Evolutionary conservation across 768 basidiomycete species (phyloP), one percentile per base, ranked within the genome.

Genomic region (Calocybe indica): DNA sequence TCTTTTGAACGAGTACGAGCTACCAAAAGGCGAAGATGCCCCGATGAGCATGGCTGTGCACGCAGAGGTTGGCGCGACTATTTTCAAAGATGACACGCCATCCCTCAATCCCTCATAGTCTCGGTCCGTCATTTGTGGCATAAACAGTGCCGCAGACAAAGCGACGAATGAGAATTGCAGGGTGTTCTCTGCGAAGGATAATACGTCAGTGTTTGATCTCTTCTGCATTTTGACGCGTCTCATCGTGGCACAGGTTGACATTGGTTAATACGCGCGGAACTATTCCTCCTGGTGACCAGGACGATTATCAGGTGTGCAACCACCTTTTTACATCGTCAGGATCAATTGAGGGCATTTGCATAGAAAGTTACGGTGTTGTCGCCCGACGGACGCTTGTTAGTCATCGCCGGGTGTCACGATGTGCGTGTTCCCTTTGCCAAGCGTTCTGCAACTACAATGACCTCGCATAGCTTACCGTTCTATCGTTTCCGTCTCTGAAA

Each of bases 21-120:
- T 99, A 9, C 84, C 79, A 46, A 76, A 64, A 30, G 86, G 82
- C 33, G 94, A 94, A 61, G 96, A 98, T 65, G 88, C 88, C 5
- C 94, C 96, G n/a, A 97, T 93, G 91, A 95, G 92, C 62, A 84
- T 97, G 75, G 83, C 85, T 12, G 76, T 80, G 9, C 67, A 86
- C 60, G 64, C 71, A 7, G 63, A 80, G 67, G 89, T 87, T 63
- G 14, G 22, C 42, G 13, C 51, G 66, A 52, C 49, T 42, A 10
- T 40, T 14, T 50, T 29, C 38, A 50, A 46, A 32, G 36, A 37
- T 52, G 34, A 47, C 37, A 22, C n/a, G 22, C 22, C 22, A 4
- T 22, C 22, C 22, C 22, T 22, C 22, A 7, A 32, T 9, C 12
- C 28, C 40, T 13, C 37, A 35, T 52, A 79, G 75, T 68, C 62